Conservation (phyloP, 768 basidiomycete species). For the Lactifluus subvellereus region DNA sequence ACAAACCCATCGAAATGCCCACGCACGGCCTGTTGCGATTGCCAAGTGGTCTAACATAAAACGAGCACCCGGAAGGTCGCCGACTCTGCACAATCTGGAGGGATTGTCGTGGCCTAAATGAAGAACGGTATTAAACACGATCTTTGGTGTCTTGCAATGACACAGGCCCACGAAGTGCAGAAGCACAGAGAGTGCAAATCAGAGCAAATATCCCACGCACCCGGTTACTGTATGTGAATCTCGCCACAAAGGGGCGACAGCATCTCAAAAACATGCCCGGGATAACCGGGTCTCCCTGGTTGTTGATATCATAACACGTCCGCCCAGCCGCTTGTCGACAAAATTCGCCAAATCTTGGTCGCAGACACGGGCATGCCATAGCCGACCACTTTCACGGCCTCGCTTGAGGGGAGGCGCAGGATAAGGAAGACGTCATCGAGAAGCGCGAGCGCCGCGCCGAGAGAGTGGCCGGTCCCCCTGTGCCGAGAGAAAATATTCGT, state of each 20-base stretch:
- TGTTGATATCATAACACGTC: conserved; percentile 4
- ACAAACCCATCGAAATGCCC: conserved; percentile 23
- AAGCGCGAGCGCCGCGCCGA: conserved; percentile 27
- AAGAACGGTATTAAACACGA: neutral
- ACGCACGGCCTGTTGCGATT: conserved; percentile 21
- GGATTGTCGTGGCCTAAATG: conserved; percentile 56
- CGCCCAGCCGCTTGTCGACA: conserved; percentile 1
- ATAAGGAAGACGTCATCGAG: conserved; percentile 28
- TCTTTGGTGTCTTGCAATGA: neutral
- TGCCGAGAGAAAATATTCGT: neutral
- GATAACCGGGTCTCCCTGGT: conserved; percentile 31
- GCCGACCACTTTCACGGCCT: conserved; percentile 15
- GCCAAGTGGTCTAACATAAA: conserved; percentile 40
- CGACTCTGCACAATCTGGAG: conserved; percentile 45
- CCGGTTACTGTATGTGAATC: conserved; percentile 37
- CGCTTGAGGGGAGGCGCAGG: conserved; percentile 19
- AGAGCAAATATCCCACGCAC: conserved; percentile 51
- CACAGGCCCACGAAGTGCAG: neutral
- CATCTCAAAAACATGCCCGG: conserved; percentile 39
- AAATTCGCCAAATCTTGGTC: conserved; percentile 10
- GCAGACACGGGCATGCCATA: conserved; percentile 29
- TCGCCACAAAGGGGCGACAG: conserved; percentile 38
- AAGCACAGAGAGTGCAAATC: conserved; percentile 29
- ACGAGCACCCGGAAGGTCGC: conserved; percentile 45
- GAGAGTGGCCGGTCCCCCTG: conserved; percentile 12